Percentiles rank a stretch among this genome's conserved stretches.
These are phyloP conservation scores for Zymoseptoria passerinii DNA, from an alignment of 2,329 filamentous ascomycete genomes.

Conservation along the genomic window DNA sequence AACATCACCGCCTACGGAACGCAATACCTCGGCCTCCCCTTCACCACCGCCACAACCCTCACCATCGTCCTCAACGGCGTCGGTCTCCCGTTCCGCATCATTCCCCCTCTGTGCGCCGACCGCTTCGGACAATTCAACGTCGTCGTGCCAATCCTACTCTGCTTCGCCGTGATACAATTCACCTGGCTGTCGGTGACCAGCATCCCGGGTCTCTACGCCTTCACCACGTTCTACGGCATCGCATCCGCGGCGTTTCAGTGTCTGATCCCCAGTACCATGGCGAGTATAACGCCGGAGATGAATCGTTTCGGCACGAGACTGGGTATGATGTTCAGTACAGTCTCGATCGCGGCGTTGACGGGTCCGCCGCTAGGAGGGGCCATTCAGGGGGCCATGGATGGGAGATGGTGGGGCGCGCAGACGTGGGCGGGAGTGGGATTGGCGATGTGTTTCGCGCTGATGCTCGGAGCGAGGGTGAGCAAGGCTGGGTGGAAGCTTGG, in stretches of 20 bases:
- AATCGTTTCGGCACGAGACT: slow-evolving; percentile 39
- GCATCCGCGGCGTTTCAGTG: slow-evolving; percentile 39
- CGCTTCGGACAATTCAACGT: slow-evolving; percentile 49
- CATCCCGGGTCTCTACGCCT: slow-evolving; percentile 34
- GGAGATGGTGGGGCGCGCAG: slow-evolving; percentile 37
- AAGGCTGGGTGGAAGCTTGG: slow-evolving; percentile 19
- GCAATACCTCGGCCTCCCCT: slow-evolving; percentile 33
- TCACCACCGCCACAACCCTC: slow-evolving; percentile 44
- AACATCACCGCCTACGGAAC: slow-evolving; percentile 34
- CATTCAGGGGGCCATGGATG: slow-evolving; percentile 34
- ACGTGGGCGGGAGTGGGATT: slow-evolving; percentile 32
- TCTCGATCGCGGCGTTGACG: slow-evolving; percentile 38
- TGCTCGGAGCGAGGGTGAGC: slow-evolving; percentile 18
- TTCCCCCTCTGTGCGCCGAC: slow-evolving; percentile 48
- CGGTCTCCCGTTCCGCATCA: slow-evolving; percentile 47
- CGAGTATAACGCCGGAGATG: slow-evolving; percentile 39
- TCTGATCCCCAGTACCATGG: slow-evolving; percentile 37
- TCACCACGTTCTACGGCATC: slow-evolving; percentile 39
- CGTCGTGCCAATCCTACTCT: slow-evolving; percentile 41
- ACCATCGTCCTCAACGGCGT: slow-evolving; percentile 52
- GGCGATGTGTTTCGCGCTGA: slow-evolving; percentile 11
- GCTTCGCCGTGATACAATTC: slow-evolving; percentile 44
- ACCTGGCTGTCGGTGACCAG: slow-evolving; percentile 48
- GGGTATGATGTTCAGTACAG: slow-evolving; percentile 41
- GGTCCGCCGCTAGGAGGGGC: slow-evolving; percentile 43